Evolutionary conservation across 345 rosid species (phyloP), one percentile per base, ranked within the genome.

Genomic region (Eucalyptus curtisii): DNA sequence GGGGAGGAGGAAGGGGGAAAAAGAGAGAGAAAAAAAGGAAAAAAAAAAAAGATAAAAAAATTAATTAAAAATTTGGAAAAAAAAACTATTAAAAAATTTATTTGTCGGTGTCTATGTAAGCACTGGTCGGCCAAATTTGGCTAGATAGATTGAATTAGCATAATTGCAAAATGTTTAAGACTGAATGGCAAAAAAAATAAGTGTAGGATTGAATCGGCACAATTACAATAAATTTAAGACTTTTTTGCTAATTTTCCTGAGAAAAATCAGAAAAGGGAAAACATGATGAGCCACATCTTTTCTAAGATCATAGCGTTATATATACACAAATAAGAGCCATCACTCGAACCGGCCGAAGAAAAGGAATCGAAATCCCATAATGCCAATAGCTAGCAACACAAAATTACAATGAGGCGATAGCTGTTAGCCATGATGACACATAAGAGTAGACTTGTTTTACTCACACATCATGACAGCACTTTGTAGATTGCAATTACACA

Each of bases 51-150:
- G 10, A 19, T 19, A 0, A 50, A 52, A 52, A 52, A 19, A 52
- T 15, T 52, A 52, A 52, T 19, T 52, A 52, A 49, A 49, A 49
- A 5, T 3, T 50, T 50, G 53, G 8, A 49, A 49, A 49, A 14
- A 44, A 49, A 52, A 49, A 14, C 0, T 49, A 49, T 5, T 49
- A 14, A 20, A 20, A 52, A 20, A 52, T 0, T 52, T 52, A 19
- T 7, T 0, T 2, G 0, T 52, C 5, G 0, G 1, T 52, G 1
- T 52, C 2, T 52, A 7, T 0, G 0, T 52, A 0, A 2, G 0
- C 4, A 52, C 2, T 0, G 0, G 0, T 0, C 2, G 0, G 25
- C 10, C 2, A 52, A 52, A 20, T 52, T 52, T 52, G 57, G 25
- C 10, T 52, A 52, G 0, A 20, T 52, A 52, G 25, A 20, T 52